These are phyloP conservation scores for Phaeodactylum tricornutum DNA, from an alignment of 108 stramenopile species.

Conservation along the genomic window DNA sequence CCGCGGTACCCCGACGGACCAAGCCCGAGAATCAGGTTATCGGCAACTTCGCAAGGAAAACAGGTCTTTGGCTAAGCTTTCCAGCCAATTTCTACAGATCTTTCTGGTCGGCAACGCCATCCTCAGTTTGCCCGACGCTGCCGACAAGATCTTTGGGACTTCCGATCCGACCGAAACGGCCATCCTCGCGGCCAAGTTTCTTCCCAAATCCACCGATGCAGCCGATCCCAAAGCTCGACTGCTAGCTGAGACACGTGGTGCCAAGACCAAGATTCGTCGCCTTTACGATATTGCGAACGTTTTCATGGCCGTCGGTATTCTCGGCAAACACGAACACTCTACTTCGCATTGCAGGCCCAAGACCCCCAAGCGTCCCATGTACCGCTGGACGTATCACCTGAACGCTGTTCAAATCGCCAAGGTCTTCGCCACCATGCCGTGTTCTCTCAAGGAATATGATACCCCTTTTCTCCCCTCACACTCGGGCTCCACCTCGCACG, in stretches of 20 bases:
- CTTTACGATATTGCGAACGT: conserved; percentile 97
- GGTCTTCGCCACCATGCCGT: too few species aligned
- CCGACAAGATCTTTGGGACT: conserved; percentile 67
- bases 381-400: conserved; percentile 7
- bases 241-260: conserved; percentile 27
- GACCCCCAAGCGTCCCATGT: conserved; percentile 1
- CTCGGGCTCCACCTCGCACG: too few species aligned
- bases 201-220: background rate
- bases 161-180: conserved; percentile 9
- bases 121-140: conserved; percentile 53
- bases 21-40: background rate
- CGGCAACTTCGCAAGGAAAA: background rate
- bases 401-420: background rate
- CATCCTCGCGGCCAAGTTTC: background rate
- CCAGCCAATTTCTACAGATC: conserved; percentile 77
- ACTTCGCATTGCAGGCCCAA: background rate
- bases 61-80: conserved; percentile 55
- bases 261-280: conserved; percentile 92
- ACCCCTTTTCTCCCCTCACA: too few species aligned
- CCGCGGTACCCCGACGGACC: background rate
- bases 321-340: conserved; percentile 53
- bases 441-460: too few species aligned
- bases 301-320: conserved; percentile 59
- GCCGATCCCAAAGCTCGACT: background rate
- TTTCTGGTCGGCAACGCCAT: conserved; percentile 64